Evolutionary conservation across 225 moss, liverwort and hornwort genomes (phyloP).

Genomic region (Pleurozium schreberi): DNA sequence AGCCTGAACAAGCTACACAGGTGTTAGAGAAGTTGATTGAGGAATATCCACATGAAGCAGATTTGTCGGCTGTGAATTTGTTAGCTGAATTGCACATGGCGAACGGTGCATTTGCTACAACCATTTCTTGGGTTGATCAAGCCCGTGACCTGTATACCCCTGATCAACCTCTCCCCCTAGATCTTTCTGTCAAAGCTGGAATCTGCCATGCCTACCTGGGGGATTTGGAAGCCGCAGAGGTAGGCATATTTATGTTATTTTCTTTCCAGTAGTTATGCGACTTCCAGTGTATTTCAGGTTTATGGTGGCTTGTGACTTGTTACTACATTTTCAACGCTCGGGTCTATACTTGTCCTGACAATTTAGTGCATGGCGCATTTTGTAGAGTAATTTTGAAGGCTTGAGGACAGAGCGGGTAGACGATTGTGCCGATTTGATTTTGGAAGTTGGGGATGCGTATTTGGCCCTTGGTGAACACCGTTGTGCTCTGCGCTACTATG

Average conservation of each 20-base stretch:
- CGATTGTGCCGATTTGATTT: slow-evolving; percentile 73
- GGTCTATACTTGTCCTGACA: background rate
- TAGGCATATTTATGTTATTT: background rate
- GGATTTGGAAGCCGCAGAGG: slow-evolving; percentile 88
- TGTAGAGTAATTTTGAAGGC: slow-evolving; percentile 77
- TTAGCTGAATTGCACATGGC: slow-evolving; percentile 92
- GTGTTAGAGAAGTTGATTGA: slow-evolving; percentile 79
- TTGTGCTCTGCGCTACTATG: slow-evolving; percentile 62
- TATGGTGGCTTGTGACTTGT: background rate
- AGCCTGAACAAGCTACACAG: slow-evolving; percentile 70
- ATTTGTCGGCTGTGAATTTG: slow-evolving; percentile 89
- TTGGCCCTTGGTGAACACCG: slow-evolving; percentile 78
- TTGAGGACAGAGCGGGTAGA: slow-evolving; percentile 64
- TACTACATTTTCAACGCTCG: background rate
- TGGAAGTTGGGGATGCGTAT: slow-evolving; percentile 96
- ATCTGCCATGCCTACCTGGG: slow-evolving; percentile 96
- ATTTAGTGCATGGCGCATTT: background rate
- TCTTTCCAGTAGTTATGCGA: background rate
- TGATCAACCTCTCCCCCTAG: slow-evolving; percentile 77
- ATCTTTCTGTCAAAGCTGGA: slow-evolving; percentile 93
- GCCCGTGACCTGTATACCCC: slow-evolving; percentile 63
- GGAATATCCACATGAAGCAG: slow-evolving; percentile 81
- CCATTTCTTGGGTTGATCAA: slow-evolving; percentile 79
- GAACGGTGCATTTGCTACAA: slow-evolving; percentile 77
- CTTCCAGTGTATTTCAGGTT: background rate